Conservation (phyloP, 305 asterid species). For the Coffea humblotiana region DNA sequence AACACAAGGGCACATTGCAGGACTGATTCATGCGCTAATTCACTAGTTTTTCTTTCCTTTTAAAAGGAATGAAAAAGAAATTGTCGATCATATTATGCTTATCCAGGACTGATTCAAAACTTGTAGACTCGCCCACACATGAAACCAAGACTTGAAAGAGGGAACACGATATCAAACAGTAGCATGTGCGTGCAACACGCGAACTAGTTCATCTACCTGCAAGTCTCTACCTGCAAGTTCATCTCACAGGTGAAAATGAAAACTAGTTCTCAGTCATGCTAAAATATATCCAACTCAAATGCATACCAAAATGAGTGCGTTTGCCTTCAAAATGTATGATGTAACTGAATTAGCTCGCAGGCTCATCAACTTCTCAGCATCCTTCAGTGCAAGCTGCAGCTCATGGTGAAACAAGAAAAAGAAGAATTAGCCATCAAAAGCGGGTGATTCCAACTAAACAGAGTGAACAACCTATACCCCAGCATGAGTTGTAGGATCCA, state of each 20-base stretch:
- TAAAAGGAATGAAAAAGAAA: too few relatives aligned
- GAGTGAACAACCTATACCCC: slow-evolving; percentile 47
- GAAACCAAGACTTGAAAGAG: neutral
- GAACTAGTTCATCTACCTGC: too few relatives aligned
- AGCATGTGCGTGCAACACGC: too few relatives aligned
- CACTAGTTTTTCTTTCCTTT: too few relatives aligned
- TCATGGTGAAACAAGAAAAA: slow-evolving; percentile 3
- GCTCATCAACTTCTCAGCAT: slow-evolving; percentile 82
- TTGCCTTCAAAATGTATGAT: slow-evolving; percentile 75
- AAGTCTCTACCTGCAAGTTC: neutral
- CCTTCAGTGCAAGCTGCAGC: slow-evolving; percentile 86
- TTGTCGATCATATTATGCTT: too few relatives aligned
- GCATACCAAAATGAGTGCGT: slow-evolving; percentile 90
- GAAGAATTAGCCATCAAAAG: slow-evolving; percentile 1
- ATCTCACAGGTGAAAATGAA: neutral
- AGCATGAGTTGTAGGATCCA: slow-evolving; percentile 93
- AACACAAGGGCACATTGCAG: neutral
- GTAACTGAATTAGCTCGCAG: slow-evolving; percentile 37
- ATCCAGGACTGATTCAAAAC: neutral
- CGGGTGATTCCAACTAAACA: slow-evolving; percentile 8
- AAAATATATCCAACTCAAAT: neutral
- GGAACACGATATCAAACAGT: too few relatives aligned
- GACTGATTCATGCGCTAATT: neutral
- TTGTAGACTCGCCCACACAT: neutral
- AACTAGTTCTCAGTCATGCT: neutral